Evolutionary conservation across 1,139 yeast species (phyloP).

Genomic region (Lodderomyces parapsilosis): DNA sequence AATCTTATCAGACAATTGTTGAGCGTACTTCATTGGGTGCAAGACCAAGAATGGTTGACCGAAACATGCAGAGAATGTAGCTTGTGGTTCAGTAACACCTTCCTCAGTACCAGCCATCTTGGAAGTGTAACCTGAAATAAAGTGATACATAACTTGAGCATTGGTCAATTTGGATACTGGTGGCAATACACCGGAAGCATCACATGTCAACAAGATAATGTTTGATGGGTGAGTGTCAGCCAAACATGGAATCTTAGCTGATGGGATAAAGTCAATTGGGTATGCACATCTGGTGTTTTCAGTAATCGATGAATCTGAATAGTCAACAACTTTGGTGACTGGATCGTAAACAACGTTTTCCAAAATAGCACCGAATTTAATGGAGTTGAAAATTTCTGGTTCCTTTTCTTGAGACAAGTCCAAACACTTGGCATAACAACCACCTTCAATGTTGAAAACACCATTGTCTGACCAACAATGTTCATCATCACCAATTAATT

Average conservation of each 20-base stretch:
- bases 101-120: constrained; percentile 99
- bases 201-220: constrained; percentile 92
- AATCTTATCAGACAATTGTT: constrained; percentile 94
- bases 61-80: constrained; percentile 97
- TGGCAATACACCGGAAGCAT: constrained; percentile 96
- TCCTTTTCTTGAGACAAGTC: constrained; percentile 90
- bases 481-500: constrained; percentile 97
- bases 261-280: constrained; percentile 96
- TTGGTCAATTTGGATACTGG: constrained; percentile 93
- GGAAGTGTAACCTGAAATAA: constrained; percentile 97
- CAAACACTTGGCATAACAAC: constrained; percentile 97
- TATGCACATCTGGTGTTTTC: constrained; percentile 99
- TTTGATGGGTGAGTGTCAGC: constrained; percentile 91
- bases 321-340: constrained; percentile 78
- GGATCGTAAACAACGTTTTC: constrained; percentile 93
- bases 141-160: constrained; percentile 98
- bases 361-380: constrained; percentile 88
- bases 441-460: constrained; percentile 99
- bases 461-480: constrained; percentile 99
- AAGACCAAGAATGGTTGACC: constrained; percentile 98
- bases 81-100: constrained; percentile 98
- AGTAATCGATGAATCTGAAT: constrained; percentile 76
- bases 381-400: constrained; percentile 96
- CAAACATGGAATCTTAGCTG: constrained; percentile 93
- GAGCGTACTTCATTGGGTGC: constrained; percentile 98